Base-by-base conservation (phyloP, 2,329 filamentous ascomycete genomes). In the Nigrospora sphaerica region DNA sequence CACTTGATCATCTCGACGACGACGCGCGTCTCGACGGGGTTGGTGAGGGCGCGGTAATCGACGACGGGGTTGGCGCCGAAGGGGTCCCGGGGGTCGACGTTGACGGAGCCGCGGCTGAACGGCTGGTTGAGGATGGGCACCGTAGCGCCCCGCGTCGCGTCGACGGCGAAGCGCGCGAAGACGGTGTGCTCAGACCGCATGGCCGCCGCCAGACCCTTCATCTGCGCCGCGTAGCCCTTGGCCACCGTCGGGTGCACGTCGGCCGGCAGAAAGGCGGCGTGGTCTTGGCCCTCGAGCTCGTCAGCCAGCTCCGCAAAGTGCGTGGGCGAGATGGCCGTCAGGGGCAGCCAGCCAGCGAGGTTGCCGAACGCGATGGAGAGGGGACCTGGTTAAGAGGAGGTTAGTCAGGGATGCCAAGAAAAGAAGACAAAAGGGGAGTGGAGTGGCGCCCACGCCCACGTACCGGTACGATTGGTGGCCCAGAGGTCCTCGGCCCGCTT, bases 81-180 rank as follows among this genome's bases (percentile, higher is more conserved):
- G 1, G 71, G 64, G 47, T 70, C 58, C 46, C 66, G 41, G 48
- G 71, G 54, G 52, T 64, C 50, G 58, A 72, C 59, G 49, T 66
- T 65, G 40, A 70, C 58, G 14, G 55, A 62, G 28, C 66, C 67
- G 5, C 66, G 64, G 33, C 65, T 63, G 41, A 66, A 49, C 12
- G 63, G 60, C 43, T 68, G 59, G 33, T 67, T 53, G 52, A 64
- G 41, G 52, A 65, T 37, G 28, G 41, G 41, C 17, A 18, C 14
- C 13, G 31, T 16, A 17, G 41, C 41, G 41, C 41, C 41, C 7
- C 14, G 33, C 14, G 41, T 43, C 12, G 41, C 31, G 18, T 43
- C 32, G 3, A 36, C 17, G 12, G 14, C 16, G 32, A 34, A 43
- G 3, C 41, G 41, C 17, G 41, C 41, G 18, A 43, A 43, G 9